Evolutionary conservation across 139 green algal genomes (phyloP), one percentile per base, ranked within the genome.

Genomic region (Spirogloea muscicola): DNA sequence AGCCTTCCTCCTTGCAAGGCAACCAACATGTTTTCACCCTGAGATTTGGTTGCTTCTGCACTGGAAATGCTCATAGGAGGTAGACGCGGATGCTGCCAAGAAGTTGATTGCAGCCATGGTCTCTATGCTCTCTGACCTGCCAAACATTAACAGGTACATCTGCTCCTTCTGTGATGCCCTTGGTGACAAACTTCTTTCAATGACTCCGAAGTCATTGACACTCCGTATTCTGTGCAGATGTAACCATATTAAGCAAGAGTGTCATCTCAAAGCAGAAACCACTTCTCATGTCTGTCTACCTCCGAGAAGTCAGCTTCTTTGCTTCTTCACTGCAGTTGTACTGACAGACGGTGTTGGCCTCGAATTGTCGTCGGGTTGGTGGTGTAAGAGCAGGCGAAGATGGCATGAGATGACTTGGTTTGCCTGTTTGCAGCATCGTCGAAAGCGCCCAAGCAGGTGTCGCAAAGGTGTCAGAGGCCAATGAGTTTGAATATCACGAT

Each of bases 341-440:
- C n/a, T 55, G n/a, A 55, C 21, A 55, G n/a, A 55, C 21, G n/a
- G n/a, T n/a, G n/a, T n/a, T n/a, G n/a, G n/a, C 21, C n/a, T n/a
- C 21, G 46, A 55, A 55, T 21, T n/a, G n/a, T 55, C 21, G n/a
- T 55, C n/a, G n/a, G 46, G 21, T 21, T 55, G n/a, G 21, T 55
- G 21, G 46, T 55, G 21, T n/a, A 55, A 31, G 46, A 31, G 21
- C 21, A 55, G n/a, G 21, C n/a, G 46, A 21, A 21, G n/a, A 31
- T 21, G 21, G 21, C 46, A 55, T 21, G n/a, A 55, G n/a, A 31
- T 55, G 46, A 21, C n/a, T 55, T n/a, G n/a, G 21, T 21, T 55
- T 55, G n/a, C 18, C n/a, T 18, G 18, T 66, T 66, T 66, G 42
- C 25, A 1, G 82, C 95, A 16, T 88, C 91, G 25, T 68, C 82